These are phyloP conservation scores for Phylloporus rhodoxanthus DNA, from an alignment of 768 basidiomycete species.

Conservation along the genomic window DNA sequence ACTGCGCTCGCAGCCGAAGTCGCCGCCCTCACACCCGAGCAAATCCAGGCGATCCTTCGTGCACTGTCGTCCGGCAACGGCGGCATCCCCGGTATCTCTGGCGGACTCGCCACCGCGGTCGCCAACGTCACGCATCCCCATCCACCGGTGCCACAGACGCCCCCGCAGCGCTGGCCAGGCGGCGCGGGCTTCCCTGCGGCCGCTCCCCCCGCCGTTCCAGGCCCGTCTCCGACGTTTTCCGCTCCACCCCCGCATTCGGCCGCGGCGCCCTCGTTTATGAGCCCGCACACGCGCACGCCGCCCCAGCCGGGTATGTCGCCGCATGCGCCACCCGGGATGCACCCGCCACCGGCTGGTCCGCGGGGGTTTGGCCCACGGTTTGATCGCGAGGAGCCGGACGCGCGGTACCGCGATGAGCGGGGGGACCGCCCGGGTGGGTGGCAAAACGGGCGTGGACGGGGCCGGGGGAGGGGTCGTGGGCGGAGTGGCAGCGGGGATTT, in stretches of 20 bases:
- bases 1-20: slow-evolving; percentile 63
- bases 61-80: slow-evolving; percentile 44
- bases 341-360: slow-evolving; percentile 24
- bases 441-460: slow-evolving; percentile 32
- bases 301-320: slow-evolving; percentile 25
- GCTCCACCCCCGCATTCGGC: slow-evolving; percentile 2
- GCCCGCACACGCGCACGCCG: slow-evolving; percentile 14
- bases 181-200: slow-evolving; percentile 22
- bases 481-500: slow-evolving; percentile 14
- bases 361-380: slow-evolving; percentile 25
- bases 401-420: slow-evolving; percentile 28
- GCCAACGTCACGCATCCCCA: slow-evolving; percentile 21
- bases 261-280: slow-evolving; percentile 11
- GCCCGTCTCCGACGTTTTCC: slow-evolving; percentile 2
- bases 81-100: slow-evolving; percentile 26
- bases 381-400: slow-evolving; percentile 23
- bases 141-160: slow-evolving; percentile 8
- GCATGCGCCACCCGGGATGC: slow-evolving; percentile 9
- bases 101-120: slow-evolving; percentile 24
- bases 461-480: slow-evolving; percentile 28
- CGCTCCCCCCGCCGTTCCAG: not conserved
- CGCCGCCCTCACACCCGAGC: slow-evolving; percentile 68
- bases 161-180: slow-evolving; percentile 16
- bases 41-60: slow-evolving; percentile 63
- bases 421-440: slow-evolving; percentile 30